A percentile compares a stretch with the other conserved stretches of the same genome.
Conservation (phyloP, 768 basidiomycete genomes). For the Tephrocybe sp. region DNA sequence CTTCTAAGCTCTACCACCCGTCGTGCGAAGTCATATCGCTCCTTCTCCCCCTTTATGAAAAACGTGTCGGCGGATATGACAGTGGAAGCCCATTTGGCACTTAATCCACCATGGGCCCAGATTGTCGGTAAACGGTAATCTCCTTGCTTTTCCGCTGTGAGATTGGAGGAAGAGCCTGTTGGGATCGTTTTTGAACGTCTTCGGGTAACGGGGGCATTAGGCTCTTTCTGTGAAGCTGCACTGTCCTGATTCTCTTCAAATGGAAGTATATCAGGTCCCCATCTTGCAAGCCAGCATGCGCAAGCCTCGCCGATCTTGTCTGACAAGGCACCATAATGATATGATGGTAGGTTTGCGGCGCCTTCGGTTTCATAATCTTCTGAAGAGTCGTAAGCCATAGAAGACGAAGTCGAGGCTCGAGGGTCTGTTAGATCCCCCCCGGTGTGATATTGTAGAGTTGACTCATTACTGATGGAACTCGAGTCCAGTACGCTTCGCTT, state of each 20-base stretch:
- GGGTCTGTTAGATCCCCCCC: conserved; percentile 1
- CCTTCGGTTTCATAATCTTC: conserved; percentile 18
- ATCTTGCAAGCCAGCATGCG: conserved; percentile 82
- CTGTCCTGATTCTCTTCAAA: conserved; percentile 47
- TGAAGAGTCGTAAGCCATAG: conserved; percentile 13
- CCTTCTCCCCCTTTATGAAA: conserved; percentile 75
- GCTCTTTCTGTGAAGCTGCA: not conserved
- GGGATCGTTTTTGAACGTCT: conserved; percentile 21
- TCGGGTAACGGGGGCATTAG: conserved; percentile 9
- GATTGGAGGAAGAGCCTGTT: conserved; percentile 7
- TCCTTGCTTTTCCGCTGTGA: conserved; percentile 6
- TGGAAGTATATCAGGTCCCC: conserved; percentile 77
- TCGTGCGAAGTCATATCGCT: conserved; percentile 76
- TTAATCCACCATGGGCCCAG: conserved; percentile 75
- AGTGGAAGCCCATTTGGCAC: conserved; percentile 70
- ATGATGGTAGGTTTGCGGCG: conserved; percentile 34
- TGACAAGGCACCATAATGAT: conserved; percentile 83
- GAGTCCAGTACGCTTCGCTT: conserved; percentile 12
- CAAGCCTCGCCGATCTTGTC: conserved; percentile 92
- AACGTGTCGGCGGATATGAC: conserved; percentile 75
- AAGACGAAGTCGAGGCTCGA: conserved; percentile 2
- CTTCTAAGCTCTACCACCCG: conserved; percentile 74
- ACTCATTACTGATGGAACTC: not conserved
- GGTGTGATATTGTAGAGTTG: not conserved
- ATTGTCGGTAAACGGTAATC: conserved; percentile 45